phyloP scores from a whole-genome alignment of 2,329 filamentous ascomycete genomes.

The Fonsecaea pedrosoi region DNA sequence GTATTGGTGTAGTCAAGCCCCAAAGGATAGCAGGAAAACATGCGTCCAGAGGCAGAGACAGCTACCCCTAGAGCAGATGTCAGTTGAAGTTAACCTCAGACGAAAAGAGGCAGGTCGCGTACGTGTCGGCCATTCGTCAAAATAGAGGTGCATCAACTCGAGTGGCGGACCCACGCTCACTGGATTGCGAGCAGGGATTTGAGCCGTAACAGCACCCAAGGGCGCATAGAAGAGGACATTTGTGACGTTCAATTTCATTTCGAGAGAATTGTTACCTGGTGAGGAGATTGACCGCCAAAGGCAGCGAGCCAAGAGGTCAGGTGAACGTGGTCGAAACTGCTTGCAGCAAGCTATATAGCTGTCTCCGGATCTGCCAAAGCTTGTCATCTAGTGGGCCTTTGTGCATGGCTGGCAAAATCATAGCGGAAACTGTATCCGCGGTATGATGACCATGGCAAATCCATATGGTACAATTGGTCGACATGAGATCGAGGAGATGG shows the following conservation, averaged over 20 bases:
- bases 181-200: slow-evolving; percentile 43
- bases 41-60: slow-evolving; percentile 58
- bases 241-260: slow-evolving; percentile 4
- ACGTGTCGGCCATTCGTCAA: slow-evolving; percentile 58
- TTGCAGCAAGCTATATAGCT: background rate
- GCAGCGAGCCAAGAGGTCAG: background rate
- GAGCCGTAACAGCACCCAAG: background rate
- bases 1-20: slow-evolving; percentile 58
- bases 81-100: background rate
- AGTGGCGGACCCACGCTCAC: slow-evolving; percentile 52
- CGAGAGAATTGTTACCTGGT: background rate
- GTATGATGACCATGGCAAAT: background rate
- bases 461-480: background rate
- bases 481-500: background rate
- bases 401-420: slow-evolving; percentile 11
- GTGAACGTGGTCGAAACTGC: background rate
- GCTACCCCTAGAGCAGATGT: slow-evolving; percentile 51
- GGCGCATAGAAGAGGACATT: background rate
- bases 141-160: slow-evolving; percentile 59
- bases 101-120: slow-evolving; percentile 13
- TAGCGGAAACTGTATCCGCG: slow-evolving; percentile 14
- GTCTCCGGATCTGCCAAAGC: background rate
- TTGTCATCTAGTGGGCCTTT: background rate
- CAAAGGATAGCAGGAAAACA: slow-evolving; percentile 60
- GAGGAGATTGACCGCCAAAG: background rate